Evolutionary conservation across 129 eudicot genomes (phyloP), one percentile per base, ranked within the genome.

Genomic region (Chrysanthemum makinoi): DNA sequence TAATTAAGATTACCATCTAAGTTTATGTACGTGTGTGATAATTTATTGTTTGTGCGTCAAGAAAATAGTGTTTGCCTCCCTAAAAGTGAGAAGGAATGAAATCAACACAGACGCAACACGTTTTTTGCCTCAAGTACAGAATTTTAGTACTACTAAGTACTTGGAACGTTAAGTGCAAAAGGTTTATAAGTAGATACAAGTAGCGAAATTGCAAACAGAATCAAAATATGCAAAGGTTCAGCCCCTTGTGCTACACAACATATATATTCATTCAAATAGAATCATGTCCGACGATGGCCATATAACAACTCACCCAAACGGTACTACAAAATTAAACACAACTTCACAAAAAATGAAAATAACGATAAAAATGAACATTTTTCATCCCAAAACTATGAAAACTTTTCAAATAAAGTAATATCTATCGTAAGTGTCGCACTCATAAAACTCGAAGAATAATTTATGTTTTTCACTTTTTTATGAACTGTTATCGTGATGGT

Each of bases 401-500:
- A 70, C 48, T 57, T 65, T 10, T 39, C 62, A 74, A 51, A 51
- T 50, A 39, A 39, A 39, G 46, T 39, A 39, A 39, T 39, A 6
- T 58, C 74, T 61, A 77, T 33, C 44, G 51, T 64, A 64, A 50
- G 20, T 63, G 22, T 19, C 22, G 18, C 49, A 26, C 54, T 70
- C 53, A 8, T 33, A 19, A 52, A 11, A 63, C 44, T 20, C 61
- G 63, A 13, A 26, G 70, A 62, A 9, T 71, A 72, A 26, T 70
- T 72, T 14, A 39, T 39, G 10, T 7, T 7, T n/a, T 39, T 39
- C 46, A 39, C 2, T 6, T 39, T 39, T 39, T 39, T 39, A 71
- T 46, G 77, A 76, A 68, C 81, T 78, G 48, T 75, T 76, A 66
- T 76, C 86, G 59, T 68, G 44, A 53, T 80, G 65, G 68, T 80